A percentile compares a stretch with the other conserved stretches of the same genome.
Evolutionary conservation across 768 basidiomycete species (phyloP).

Genomic region (Kwoniella europaea): DNA sequence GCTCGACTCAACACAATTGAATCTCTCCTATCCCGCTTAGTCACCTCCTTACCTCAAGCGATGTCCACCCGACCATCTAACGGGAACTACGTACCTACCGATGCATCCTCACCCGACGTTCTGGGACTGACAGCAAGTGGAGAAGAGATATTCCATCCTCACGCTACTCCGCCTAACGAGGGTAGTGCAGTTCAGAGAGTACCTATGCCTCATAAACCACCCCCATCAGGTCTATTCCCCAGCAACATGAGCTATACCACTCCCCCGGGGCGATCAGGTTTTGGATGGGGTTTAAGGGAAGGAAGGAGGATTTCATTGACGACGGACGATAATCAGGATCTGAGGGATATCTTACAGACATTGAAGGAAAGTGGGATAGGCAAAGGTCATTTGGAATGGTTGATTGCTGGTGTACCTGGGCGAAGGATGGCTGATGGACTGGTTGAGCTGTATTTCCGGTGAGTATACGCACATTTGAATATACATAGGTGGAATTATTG

Average conservation of each 20-base stretch:
- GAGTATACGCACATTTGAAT: background rate
- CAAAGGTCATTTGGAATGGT: slow-evolving; percentile 54
- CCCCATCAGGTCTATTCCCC: slow-evolving; percentile 49
- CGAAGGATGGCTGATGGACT: slow-evolving; percentile 55
- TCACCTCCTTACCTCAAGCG: slow-evolving; percentile 34
- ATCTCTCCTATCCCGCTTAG: slow-evolving; percentile 47
- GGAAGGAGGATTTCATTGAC: slow-evolving; percentile 42
- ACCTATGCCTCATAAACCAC: slow-evolving; percentile 42
- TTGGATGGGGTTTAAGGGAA: slow-evolving; percentile 52
- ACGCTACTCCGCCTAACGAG: slow-evolving; percentile 25
- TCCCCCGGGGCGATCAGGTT: slow-evolving; percentile 39
- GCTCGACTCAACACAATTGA: slow-evolving; percentile 57
- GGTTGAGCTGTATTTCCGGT: slow-evolving; percentile 53
- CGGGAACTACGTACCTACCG: slow-evolving; percentile 12
- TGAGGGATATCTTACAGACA: slow-evolving; percentile 53
- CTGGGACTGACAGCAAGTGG: slow-evolving; percentile 46
- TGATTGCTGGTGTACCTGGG: slow-evolving; percentile 57
- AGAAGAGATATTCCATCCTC: slow-evolving; percentile 53
- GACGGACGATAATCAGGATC: slow-evolving; percentile 46
- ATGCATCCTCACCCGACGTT: slow-evolving; percentile 44
- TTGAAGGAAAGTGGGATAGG: slow-evolving; percentile 58
- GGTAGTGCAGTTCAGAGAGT: slow-evolving; percentile 19
- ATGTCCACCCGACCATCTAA: background rate
- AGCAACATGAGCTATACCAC: slow-evolving; percentile 31
- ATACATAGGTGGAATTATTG: background rate